Evolutionary conservation across 768 basidiomycete genomes (phyloP).

Genomic region (Boletus tylopilopsis): DNA sequence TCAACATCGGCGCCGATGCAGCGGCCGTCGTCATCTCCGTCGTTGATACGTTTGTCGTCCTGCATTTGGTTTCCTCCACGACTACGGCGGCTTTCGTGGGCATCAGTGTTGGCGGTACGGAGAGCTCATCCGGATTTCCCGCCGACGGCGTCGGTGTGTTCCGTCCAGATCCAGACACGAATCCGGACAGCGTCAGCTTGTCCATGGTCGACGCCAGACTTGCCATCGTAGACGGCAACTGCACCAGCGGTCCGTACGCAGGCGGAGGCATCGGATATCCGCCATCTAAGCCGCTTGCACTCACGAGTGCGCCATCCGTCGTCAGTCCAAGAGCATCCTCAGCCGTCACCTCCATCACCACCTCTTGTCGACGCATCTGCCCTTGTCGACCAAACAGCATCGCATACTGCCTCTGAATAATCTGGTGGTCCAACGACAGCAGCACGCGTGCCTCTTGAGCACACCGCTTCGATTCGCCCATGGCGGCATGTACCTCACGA

Average conservation of each 20-base stretch:
- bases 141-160: background rate
- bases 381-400: conserved; percentile 7
- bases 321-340: conserved; percentile 12
- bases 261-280: conserved; percentile 5
- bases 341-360: background rate
- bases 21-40: background rate
- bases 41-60: background rate
- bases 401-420: conserved; percentile 10
- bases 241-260: background rate
- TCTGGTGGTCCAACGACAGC: conserved; percentile 16
- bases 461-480: conserved; percentile 19
- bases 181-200: background rate
- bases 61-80: conserved; percentile 1
- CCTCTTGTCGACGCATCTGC: conserved; percentile 1
- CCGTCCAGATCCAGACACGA: background rate
- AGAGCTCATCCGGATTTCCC: background rate
- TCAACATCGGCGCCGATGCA: background rate
- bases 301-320: background rate
- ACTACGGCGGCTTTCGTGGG: conserved; percentile 10
- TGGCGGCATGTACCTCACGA: conserved; percentile 43
- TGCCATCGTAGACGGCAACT: background rate
- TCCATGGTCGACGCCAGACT: background rate
- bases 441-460: conserved; percentile 19
- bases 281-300: background rate
- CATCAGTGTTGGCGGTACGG: conserved; percentile 5